phyloP scores from a whole-genome alignment of 208 protist genomes.

The Perkinsela sp. region DNA sequence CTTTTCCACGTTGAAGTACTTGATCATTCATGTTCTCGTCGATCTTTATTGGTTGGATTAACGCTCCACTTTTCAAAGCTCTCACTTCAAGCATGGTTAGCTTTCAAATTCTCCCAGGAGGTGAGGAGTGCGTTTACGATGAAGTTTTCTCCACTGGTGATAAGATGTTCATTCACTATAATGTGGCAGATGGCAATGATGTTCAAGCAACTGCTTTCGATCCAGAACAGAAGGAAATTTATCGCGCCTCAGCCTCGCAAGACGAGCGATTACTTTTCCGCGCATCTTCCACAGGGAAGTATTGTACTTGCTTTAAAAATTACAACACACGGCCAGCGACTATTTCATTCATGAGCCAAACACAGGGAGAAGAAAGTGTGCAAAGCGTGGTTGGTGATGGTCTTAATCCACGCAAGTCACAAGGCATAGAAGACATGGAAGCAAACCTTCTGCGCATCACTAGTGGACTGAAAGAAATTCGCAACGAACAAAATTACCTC shows the following conservation, averaged over 20 bases:
- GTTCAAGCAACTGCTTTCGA: background rate
- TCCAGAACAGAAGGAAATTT: background rate
- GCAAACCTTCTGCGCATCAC: background rate
- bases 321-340: background rate
- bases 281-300: background rate
- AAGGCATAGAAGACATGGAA: background rate
- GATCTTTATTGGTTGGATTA: background rate
- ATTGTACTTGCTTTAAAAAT: background rate
- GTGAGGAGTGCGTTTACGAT: background rate
- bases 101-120: background rate
- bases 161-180: background rate
- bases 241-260: background rate
- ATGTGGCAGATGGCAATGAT: background rate
- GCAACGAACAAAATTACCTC: background rate
- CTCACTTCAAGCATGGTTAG: background rate
- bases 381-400: background rate
- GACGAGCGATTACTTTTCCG: background rate
- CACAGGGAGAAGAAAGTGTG: background rate
- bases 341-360: background rate
- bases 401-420: background rate
- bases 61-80: background rate
- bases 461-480: background rate
- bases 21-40: background rate
- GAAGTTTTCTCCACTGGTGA: background rate
- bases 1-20: too few species aligned